These are phyloP conservation scores for Botrytis sinoallii DNA, from an alignment of 2,329 filamentous ascomycete genomes.

Conservation along the genomic window DNA sequence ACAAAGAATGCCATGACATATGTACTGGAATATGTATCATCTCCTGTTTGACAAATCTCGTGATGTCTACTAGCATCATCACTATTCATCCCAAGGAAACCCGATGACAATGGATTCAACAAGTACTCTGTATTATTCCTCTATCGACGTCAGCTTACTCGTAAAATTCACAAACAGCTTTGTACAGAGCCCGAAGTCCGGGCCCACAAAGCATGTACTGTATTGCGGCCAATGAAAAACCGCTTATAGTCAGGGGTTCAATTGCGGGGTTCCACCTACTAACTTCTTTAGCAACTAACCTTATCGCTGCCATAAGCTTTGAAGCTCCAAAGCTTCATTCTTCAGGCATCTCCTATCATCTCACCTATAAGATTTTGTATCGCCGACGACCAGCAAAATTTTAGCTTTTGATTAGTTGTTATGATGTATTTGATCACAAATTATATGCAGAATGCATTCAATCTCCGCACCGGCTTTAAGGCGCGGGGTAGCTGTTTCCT, in stretches of 20 bases:
- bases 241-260: neutral
- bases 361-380: neutral
- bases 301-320: neutral
- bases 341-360: neutral
- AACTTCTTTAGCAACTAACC: neutral
- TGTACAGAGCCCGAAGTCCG: no score
- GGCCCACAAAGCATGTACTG: neutral
- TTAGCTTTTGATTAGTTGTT: neutral
- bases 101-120: neutral
- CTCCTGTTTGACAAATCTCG: neutral
- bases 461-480: neutral
- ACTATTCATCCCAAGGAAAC: neutral
- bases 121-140: neutral
- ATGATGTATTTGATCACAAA: neutral
- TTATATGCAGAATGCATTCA: neutral
- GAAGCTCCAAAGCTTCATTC: neutral
- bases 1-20: neutral
- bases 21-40: neutral
- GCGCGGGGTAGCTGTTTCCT: slow-evolving; percentile 4
- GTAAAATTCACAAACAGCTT: neutral
- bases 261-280: neutral
- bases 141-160: neutral
- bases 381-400: neutral
- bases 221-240: neutral
- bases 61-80: neutral